Evolutionary conservation across 1,139 yeast species (phyloP).

Genomic region (Candida sp.): DNA sequence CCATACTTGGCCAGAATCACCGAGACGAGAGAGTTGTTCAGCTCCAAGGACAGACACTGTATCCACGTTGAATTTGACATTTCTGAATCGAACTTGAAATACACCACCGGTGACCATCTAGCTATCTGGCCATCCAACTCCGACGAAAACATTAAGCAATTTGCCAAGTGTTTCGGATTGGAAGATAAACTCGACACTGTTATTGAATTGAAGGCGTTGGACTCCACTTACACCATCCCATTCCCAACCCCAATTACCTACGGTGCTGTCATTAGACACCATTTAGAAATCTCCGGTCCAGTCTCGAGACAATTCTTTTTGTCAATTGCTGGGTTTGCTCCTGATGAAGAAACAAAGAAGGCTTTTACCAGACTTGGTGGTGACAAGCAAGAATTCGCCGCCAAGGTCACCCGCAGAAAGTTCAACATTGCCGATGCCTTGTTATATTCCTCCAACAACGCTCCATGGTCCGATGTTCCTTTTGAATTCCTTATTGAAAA

Average conservation of each 20-base stretch:
- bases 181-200: slow-evolving; percentile 55
- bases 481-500: slow-evolving; percentile 85
- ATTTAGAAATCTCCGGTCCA: slow-evolving; percentile 91
- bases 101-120: slow-evolving; percentile 95
- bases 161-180: slow-evolving; percentile 69
- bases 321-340: slow-evolving; percentile 83
- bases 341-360: slow-evolving; percentile 61
- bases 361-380: slow-evolving; percentile 59
- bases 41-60: slow-evolving; percentile 71
- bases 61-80: slow-evolving; percentile 91
- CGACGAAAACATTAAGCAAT: slow-evolving; percentile 68
- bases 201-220: slow-evolving; percentile 71
- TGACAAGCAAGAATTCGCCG: slow-evolving; percentile 71
- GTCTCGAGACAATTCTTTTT: slow-evolving; percentile 88
- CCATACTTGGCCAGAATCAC: slow-evolving; percentile 82
- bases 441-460: slow-evolving; percentile 60
- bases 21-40: slow-evolving; percentile 71
- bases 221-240: slow-evolving; percentile 72
- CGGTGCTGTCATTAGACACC: slow-evolving; percentile 85
- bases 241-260: slow-evolving; percentile 94
- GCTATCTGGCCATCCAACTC: slow-evolving; percentile 96
- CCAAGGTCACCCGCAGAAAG: slow-evolving; percentile 60
- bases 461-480: slow-evolving; percentile 77
- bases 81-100: slow-evolving; percentile 73
- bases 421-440: slow-evolving; percentile 83